Conservation (phyloP, 176 grass and related monocot genomes). For the Ananas comosus region DNA sequence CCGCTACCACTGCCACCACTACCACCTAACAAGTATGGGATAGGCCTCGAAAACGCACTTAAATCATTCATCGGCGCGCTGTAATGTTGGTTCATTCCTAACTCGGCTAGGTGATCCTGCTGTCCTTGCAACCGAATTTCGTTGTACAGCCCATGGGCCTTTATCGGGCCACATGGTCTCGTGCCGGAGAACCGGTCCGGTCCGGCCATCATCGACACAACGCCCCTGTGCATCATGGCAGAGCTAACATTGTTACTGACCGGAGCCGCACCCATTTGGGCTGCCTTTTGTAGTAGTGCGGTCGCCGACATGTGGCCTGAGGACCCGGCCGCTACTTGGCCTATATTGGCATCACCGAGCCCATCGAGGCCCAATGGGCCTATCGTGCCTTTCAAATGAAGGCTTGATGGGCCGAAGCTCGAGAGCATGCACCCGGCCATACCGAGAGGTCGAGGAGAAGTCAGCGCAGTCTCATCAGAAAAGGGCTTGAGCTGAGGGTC, state of each 20-base stretch:
- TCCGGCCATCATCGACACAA: slow-evolving; percentile 14
- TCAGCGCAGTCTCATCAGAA: background rate
- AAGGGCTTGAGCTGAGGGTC: slow-evolving; percentile 25
- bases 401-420: slow-evolving; percentile 18
- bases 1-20: background rate
- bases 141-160: background rate
- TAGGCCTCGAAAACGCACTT: slow-evolving; percentile 3
- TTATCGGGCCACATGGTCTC: background rate
- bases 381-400: slow-evolving; percentile 1
- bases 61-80: background rate
- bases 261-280: slow-evolving; percentile 32
- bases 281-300: slow-evolving; percentile 53
- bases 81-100: background rate
- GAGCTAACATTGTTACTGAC: background rate
- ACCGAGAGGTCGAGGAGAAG: slow-evolving; percentile 6
- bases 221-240: background rate
- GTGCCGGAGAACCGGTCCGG: background rate
- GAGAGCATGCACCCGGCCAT: slow-evolving; percentile 44
- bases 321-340: background rate
- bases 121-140: background rate
- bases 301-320: slow-evolving; percentile 51
- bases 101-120: slow-evolving; percentile 20
- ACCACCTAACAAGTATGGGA: slow-evolving; percentile 1
- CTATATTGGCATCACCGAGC: background rate
- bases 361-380: slow-evolving; percentile 2